Base-by-base conservation (phyloP, 148 eudicot species). In the Vaccinium vitisidaea region DNA sequence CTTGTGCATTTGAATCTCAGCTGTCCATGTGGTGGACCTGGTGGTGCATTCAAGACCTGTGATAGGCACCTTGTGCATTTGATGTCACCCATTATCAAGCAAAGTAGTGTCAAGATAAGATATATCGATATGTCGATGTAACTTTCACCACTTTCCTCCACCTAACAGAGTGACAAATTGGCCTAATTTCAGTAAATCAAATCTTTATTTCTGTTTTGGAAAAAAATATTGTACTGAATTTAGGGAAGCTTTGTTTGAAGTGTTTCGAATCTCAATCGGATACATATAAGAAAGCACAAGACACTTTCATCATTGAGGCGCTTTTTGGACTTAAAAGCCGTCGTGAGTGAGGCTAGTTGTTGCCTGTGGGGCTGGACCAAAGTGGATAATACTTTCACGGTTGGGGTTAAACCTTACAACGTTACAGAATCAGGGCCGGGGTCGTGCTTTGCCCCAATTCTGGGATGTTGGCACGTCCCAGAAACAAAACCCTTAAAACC, bases 81-180 rank as follows among this genome's bases (percentile, higher is more conserved):
- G 93, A 92, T 86, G 95, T 88, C 84, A 89, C 90, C 94, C 94
- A 92, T 89, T 89, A 86, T 83, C 48, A 77, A 16, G 39, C 39
- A 69, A 69, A 69, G 74, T 69, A 69, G 11, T 1, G 11, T 1
- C 39, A 12, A 69, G 74, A 69, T 69, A 69, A 69, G 74, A 27
- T 27, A 10, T 0, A 69, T 25, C 13, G 74, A 69, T 69, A 25
- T 69, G 74, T 69, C 4, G 18, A 27, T 13, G 39, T 27, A 69
- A 69, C 39, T 69, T 69, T 69, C 74, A 69, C 16, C 74, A 69
- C 74, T 69, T 67, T 69, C 74, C 74, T 25, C 39, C 74, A 11
- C 8, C 7, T 27, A 69, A 25, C 8, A 13, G 74, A 4, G 74
- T 27, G 39, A 69, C 25, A 27, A 27, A 27, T 27, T 27, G 74